These are phyloP conservation scores for Elsinoe arachidis DNA, from an alignment of 2,329 filamentous ascomycete species.

Conservation along the genomic window DNA sequence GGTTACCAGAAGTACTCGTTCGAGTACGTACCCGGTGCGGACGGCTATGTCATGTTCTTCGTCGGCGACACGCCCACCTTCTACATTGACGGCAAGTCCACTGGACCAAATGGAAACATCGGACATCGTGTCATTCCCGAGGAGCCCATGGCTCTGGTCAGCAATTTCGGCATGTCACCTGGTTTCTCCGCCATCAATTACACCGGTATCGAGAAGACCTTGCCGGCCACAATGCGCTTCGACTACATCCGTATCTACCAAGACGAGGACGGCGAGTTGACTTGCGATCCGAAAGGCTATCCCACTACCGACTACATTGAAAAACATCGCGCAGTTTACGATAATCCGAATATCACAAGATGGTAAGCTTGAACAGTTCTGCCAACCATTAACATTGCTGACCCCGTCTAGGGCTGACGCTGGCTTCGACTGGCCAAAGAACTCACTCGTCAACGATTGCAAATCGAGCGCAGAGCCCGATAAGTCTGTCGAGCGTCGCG, in stretches of 20 bases:
- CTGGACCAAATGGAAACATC: conserved; percentile 48
- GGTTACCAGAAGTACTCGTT: conserved; percentile 49
- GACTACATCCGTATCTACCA: conserved; percentile 51
- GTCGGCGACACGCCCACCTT: conserved; percentile 45
- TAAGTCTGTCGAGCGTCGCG: conserved; percentile 7
- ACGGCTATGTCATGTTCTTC: conserved; percentile 44
- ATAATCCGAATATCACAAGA: conserved; percentile 44
- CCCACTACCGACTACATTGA: conserved; percentile 45
- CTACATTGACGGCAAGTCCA: conserved; percentile 43
- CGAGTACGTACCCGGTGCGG: conserved; percentile 45
- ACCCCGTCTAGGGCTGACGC: conserved; percentile 16
- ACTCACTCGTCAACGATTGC: conserved; percentile 37
- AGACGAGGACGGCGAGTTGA: conserved; percentile 38
- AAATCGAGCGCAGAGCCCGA: conserved; percentile 13
- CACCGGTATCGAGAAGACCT: conserved; percentile 31
- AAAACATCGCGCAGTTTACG: conserved; percentile 40
- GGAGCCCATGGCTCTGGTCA: conserved; percentile 47
- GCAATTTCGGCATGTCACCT: conserved; percentile 46
- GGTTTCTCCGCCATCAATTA: conserved; percentile 39
- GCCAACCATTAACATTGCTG: background rate
- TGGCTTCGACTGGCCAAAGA: conserved; percentile 35
- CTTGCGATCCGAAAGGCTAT: conserved; percentile 47
- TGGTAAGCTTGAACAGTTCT: conserved; percentile 22
- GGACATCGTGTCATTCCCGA: conserved; percentile 40
- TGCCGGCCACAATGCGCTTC: conserved; percentile 45